Percentiles rank a stretch among this genome's conserved stretches.
phyloP scores from a whole-genome alignment of 257 asterid genomes.

The Nicotiana obtusifolia region DNA sequence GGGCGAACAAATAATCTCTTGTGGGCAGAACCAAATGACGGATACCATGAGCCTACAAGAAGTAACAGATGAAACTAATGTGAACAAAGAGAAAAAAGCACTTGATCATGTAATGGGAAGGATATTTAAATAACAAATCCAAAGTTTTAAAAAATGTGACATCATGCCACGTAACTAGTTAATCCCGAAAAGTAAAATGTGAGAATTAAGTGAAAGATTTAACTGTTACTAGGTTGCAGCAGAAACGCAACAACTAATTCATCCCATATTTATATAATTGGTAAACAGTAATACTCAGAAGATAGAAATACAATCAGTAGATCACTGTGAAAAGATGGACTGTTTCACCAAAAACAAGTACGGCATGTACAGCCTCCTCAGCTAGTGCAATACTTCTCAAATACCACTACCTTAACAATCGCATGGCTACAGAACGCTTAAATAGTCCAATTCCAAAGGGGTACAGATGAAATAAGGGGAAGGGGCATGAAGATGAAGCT shows the following conservation, averaged over 20 bases:
- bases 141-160: not conserved
- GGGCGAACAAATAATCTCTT: constrained; percentile 48
- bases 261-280: not conserved
- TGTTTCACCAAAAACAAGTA: not conserved
- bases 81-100: not conserved
- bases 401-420: too few species aligned
- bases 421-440: not conserved
- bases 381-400: not conserved
- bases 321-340: not conserved
- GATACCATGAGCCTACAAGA: constrained; percentile 36
- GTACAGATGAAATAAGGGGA: not conserved
- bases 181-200: not conserved
- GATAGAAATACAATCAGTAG: not conserved
- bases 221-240: not conserved
- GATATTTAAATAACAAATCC: not conserved
- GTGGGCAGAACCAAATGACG: constrained; percentile 43
- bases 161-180: not conserved
- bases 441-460: not conserved
- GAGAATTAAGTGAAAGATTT: not conserved
- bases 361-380: not conserved
- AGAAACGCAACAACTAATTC: not conserved
- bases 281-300: not conserved
- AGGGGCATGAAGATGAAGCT: not conserved
- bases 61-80: not conserved
- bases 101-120: not conserved